Percentiles rank a stretch among this genome's conserved stretches.
Evolutionary conservation across 2,329 filamentous ascomycete genomes (phyloP).

Genomic region (Fusarium musae): DNA sequence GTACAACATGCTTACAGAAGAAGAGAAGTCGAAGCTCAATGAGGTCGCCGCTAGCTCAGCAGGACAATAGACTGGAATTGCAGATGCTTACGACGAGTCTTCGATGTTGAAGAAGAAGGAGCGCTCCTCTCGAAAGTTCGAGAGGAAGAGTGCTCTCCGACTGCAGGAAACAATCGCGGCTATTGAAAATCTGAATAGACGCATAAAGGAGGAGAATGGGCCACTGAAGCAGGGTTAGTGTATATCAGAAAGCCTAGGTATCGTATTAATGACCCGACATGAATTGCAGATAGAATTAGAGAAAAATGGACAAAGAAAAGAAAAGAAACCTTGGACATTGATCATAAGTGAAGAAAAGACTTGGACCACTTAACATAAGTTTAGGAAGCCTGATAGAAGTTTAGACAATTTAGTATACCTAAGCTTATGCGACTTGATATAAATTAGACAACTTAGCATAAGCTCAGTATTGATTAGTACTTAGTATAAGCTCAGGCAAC

Average conservation of each 20-base stretch:
- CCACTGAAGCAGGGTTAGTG: background rate
- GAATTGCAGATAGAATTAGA: conserved; percentile 36
- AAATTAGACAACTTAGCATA: background rate
- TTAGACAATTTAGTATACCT: background rate
- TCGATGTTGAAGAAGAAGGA: background rate
- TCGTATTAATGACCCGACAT: conserved; percentile 37
- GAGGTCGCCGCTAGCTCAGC: conserved; percentile 60
- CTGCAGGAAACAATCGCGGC: background rate
- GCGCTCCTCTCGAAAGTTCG: conserved; percentile 12
- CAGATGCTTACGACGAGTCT: background rate
- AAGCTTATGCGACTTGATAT: background rate
- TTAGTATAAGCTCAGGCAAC: background rate
- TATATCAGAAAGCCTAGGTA: conserved; percentile 4
- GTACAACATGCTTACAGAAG: conserved; percentile 65
- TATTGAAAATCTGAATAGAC: background rate
- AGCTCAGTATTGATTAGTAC: background rate
- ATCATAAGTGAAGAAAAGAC: background rate
- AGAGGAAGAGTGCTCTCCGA: conserved; percentile 1
- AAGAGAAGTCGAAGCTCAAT: conserved; percentile 67
- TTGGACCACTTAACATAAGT: background rate
- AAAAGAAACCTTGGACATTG: background rate
- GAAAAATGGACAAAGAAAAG: conserved; percentile 3
- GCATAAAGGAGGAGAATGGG: conserved; percentile 3
- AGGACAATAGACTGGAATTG: conserved; percentile 41
- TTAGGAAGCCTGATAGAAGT: background rate